Base-by-base conservation (phyloP, 2,329 filamentous ascomycete genomes). In the Pseudogymnoascus sp. region DNA sequence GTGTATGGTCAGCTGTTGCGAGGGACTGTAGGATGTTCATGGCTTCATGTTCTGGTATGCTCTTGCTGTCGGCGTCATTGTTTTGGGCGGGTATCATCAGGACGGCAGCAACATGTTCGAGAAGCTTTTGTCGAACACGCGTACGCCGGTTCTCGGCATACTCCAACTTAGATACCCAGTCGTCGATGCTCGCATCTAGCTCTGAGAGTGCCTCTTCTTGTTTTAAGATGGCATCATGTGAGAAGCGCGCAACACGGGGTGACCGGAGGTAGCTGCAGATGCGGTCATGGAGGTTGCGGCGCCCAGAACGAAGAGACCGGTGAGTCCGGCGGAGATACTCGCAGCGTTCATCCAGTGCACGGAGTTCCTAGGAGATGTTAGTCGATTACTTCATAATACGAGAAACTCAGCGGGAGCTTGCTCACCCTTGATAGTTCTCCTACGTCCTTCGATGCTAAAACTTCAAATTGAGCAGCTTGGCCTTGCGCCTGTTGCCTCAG, bases 111-210 rank as follows among this genome's bases (percentile, higher is more conserved):
- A 92, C 84, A 68, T 92, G 89, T 72, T 92, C 88, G 3, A 92
- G 79, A 10, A 92, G 76, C 76, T 91, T 92, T 70, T 92, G 88
- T 35, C 88, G 82, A 45, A 92, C 83, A 5, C 86, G 80, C 13
- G 84, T 85, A 38, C 88, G 83, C 67, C 89, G 79, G 69, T 91
- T 90, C 71, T 92, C 89, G 8, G 88, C 86, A 63, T 86, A 81
- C 68, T 92, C 89, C n/a, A 92, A 80, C 74, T 92, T 92, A 66
- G 75, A 78, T 56, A 89, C 83, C 85, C 89, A 92, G 69, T 90
- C 87, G 67, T 92, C 89, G 63, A 92, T 92, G 2, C 85, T 88
- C 13, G 79, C 75, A 68, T 92, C 88, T 5, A 92, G 80, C 70
- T 91, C 88, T 1, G 84, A 82, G 9, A 92, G 77, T 1, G 87